Base-by-base conservation (phyloP, 1,139 yeast genomes). In the Yamadazyma triangularis region DNA sequence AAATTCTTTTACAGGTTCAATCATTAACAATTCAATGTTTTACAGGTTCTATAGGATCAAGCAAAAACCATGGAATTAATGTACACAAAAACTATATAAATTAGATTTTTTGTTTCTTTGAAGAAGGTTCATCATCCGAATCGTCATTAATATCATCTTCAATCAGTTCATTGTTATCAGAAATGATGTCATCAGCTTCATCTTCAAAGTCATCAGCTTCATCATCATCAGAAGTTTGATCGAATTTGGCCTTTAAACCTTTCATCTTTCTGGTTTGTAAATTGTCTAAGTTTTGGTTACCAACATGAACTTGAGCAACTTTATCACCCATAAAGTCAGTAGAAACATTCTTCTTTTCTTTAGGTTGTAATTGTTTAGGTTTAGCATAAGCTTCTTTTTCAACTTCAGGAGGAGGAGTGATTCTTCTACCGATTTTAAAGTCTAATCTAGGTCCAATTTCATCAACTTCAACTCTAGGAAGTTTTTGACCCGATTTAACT, bases 231-330 rank as follows among this genome's bases (percentile, higher is more conserved):
- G 63, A 62, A 25, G 52, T 58, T 59, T 87, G 96, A 53, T 87
- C 96, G 47, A 70, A 88, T 56, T 73, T 79, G 35, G 87, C 70
- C 67, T 93, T 93, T 53, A 91, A 73, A 55, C 98, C 99, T 73
- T 93, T 93, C 96, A 91, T 86, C 77, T 91, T 91, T 66, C 98
- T 79, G 9, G 98, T 89, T 64, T 91, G 98, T 56, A 91, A 64
- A 58, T 81, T 82, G 53, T 76, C 71, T 57, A 93, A 70, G 57
- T 91, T 97, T 70, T 91, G 99, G 59, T 82, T 82, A 61, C 96
- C 97, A 60, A 91, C 83, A 57, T 91, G 98, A 49, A 91, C 78
- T 64, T 91, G 86, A 45, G 96, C 99, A 42, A 91, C 76, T 77
- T 91, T 88, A 61, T 91, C 98, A 65, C 99, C 99, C 84, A 91